phyloP scores from a whole-genome alignment of 805 yeast species.

The Kodamaea fukazawae region DNA sequence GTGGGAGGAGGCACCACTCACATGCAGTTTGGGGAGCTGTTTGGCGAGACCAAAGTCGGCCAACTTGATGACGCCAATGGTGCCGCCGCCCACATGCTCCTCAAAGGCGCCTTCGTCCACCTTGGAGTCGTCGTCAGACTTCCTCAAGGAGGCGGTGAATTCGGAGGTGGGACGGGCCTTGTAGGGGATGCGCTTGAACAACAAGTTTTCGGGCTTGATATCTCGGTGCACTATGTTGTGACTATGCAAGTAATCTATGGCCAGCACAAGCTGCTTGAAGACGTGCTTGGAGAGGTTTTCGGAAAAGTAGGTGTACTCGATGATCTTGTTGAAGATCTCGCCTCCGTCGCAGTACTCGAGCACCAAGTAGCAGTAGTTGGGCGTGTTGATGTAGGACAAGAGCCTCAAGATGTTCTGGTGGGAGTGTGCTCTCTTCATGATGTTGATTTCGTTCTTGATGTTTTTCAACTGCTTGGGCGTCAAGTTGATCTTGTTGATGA shows the following conservation, averaged over 20 bases:
- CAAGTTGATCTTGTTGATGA: conserved; percentile 62
- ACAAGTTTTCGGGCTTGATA: conserved; percentile 76
- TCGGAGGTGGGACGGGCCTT: conserved; percentile 37
- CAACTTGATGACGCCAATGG: conserved; percentile 59
- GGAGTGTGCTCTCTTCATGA: conserved; percentile 55
- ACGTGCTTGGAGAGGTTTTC: conserved; percentile 73
- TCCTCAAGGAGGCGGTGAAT: conserved; percentile 32
- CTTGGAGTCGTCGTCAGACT: conserved; percentile 58
- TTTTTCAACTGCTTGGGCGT: conserved; percentile 50
- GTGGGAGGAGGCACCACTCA: conserved; percentile 1
- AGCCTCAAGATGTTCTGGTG: conserved; percentile 62
- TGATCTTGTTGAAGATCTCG: conserved; percentile 76
- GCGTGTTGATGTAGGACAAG: conserved; percentile 50
- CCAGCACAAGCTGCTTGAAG: conserved; percentile 66
- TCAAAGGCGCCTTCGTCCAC: conserved; percentile 60
- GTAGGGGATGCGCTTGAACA: conserved; percentile 56
- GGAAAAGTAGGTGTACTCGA: conserved; percentile 70
- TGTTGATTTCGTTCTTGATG: conserved; percentile 67
- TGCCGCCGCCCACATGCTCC: conserved; percentile 57
- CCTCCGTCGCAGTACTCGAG: conserved; percentile 75
- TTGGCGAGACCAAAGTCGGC: conserved; percentile 74
- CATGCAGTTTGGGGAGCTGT: conserved; percentile 32
- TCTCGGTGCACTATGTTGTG: conserved; percentile 76
- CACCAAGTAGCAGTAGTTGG: conserved; percentile 56
- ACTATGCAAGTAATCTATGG: conserved; percentile 64